phyloP scores from a whole-genome alignment of 2,329 filamentous ascomycete genomes.

The Venturia nashicola region DNA sequence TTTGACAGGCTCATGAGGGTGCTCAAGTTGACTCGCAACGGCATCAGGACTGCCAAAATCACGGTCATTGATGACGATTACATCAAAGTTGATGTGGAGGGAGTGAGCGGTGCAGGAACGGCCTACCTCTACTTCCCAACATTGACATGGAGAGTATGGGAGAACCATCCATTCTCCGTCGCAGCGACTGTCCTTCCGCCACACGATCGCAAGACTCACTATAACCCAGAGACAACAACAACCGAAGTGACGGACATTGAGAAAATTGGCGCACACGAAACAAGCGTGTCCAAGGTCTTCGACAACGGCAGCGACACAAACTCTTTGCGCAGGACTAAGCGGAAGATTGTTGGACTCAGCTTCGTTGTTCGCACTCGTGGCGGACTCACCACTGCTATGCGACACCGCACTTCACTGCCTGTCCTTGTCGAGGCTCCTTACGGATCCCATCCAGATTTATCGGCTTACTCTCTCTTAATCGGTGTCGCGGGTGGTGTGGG shows the following conservation, averaged over 20 bases:
- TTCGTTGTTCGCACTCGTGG: constrained; percentile 25
- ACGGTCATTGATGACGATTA: constrained; percentile 16
- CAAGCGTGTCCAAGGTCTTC: constrained; percentile 80
- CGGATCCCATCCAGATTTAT: constrained; percentile 19
- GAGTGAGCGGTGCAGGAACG: constrained; percentile 20
- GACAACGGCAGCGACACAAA: constrained; percentile 28
- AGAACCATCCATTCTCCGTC: constrained; percentile 43
- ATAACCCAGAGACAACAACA: neutral
- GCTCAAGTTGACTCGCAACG: constrained; percentile 23
- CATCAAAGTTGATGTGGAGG: constrained; percentile 31
- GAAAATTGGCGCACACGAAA: constrained; percentile 58
- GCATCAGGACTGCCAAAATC: constrained; percentile 23
- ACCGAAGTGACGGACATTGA: neutral
- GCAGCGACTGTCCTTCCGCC: neutral
- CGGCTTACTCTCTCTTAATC: constrained; percentile 15
- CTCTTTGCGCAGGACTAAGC: neutral
- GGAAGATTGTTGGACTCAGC: constrained; percentile 18
- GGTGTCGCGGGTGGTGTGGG: constrained; percentile 34
- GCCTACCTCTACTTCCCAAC: constrained; percentile 39
- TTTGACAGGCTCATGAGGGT: constrained; percentile 34
- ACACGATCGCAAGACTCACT: neutral
- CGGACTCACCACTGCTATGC: constrained; percentile 25
- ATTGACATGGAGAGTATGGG: constrained; percentile 28
- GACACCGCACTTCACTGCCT: constrained; percentile 16
- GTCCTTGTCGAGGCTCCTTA: constrained; percentile 34